Base-by-base conservation (phyloP, 2,329 filamentous ascomycete genomes). In the Incumbomyces lentus region DNA sequence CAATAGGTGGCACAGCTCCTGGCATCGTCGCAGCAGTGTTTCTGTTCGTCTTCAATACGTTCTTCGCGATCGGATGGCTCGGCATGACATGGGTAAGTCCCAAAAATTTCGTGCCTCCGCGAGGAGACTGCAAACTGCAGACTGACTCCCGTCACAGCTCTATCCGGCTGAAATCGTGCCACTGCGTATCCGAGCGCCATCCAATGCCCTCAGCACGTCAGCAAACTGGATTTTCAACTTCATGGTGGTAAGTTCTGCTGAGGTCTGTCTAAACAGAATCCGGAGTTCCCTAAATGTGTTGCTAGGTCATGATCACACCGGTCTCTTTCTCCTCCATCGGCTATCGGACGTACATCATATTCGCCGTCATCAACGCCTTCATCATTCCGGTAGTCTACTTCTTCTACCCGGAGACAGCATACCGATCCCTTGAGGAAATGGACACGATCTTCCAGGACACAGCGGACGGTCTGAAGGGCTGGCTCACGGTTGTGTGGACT, bases 311-410 rank as follows among this genome's bases (percentile, higher is more conserved):
- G 72, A 87, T 89, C 70, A 87, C 85, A 0, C 82, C 84, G 0
- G 87, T 87, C 63, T 87, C 88, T 61, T 83, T 80, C 1, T 67
- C 69, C 0, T 71, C 76, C 7, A 89, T 89, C 49, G 76, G 84
- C 56, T 89, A 83, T 64, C 72, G 74, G 31, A 87, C 88, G 59
- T 85, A 85, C 10, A 86, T 87, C 55, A 79, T 90, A 38, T 89
- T 89, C 61, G 84, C 84, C 0, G 80, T 72, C 1, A 87, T 82
- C 50, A 77, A 76, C 56, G 72, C 71, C 13, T 65, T 66, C 53
- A 76, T 76, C 56, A 65, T 78, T 16, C 75, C 75, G 0, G 67
- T 71, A 6, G 70, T 75, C 38, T 79, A 76, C 63, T 74, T 78
- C 63, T 76, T 79, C 67, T 79, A 76, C 59, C 76, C 76, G 0